phyloP scores from a whole-genome alignment of 2,329 filamentous ascomycete species.

The Exserohilum rostratum region DNA sequence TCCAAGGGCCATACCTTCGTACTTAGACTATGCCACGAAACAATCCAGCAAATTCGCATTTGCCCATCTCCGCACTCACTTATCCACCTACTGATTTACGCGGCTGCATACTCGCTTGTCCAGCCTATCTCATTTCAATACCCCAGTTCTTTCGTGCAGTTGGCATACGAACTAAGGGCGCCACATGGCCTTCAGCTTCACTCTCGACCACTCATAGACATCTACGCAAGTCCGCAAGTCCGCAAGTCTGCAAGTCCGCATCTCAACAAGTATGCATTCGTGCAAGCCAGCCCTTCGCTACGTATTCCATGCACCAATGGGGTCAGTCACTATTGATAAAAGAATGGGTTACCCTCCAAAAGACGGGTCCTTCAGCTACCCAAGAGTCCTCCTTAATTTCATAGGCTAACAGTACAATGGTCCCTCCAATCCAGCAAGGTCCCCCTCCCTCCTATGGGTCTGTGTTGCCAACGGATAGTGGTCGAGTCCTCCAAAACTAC shows the following conservation, averaged over 20 bases:
- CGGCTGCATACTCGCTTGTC: neutral
- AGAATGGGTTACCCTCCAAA: neutral
- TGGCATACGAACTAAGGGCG: neutral
- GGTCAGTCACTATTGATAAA: neutral
- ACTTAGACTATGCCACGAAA: no score
- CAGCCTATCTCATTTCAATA: neutral
- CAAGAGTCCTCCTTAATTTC: neutral
- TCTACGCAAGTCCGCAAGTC: slow-evolving; percentile 12
- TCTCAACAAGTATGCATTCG: slow-evolving; percentile 3
- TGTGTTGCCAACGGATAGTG: neutral
- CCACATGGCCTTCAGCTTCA: neutral
- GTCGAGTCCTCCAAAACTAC: neutral
- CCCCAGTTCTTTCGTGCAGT: neutral
- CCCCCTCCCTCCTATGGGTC: neutral
- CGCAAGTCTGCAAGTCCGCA: slow-evolving; percentile 4
- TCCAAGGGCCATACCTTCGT: no score
- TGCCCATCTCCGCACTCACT: neutral
- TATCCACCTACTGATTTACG: neutral
- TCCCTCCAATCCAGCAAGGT: neutral
- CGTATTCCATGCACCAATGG: neutral
- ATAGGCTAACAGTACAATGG: neutral
- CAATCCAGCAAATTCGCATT: neutral
- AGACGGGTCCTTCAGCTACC: neutral
- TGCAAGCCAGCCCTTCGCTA: slow-evolving; percentile 17
- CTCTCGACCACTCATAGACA: slow-evolving; percentile 1